phyloP scores from a whole-genome alignment of 345 rosid species.

The Euphorbia tirucalli region DNA sequence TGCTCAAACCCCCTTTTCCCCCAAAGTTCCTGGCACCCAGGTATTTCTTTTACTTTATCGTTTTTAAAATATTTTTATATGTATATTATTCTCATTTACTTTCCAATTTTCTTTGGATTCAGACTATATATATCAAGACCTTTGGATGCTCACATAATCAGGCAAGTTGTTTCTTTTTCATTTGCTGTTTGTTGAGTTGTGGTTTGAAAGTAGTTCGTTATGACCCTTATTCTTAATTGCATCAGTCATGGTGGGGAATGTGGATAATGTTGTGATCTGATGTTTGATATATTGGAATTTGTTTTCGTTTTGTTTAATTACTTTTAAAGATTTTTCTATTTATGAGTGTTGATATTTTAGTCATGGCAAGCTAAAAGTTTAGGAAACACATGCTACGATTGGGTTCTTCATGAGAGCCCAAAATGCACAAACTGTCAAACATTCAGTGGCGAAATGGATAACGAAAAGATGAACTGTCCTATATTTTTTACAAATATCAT shows the following conservation, averaged over 20 bases:
- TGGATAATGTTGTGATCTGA: too few relatives aligned
- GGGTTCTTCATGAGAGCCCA: neutral
- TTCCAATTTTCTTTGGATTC: slow-evolving; percentile 17
- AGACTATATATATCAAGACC: slow-evolving; percentile 81
- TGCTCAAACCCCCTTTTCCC: slow-evolving; percentile 35
- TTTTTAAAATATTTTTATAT: neutral
- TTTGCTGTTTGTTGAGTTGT: neutral
- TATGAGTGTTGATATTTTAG: neutral
- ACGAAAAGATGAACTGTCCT: neutral
- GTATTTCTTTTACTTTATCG: slow-evolving; percentile 27
- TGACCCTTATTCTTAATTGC: neutral
- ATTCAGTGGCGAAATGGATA: neutral
- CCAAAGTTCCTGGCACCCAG: slow-evolving; percentile 80
- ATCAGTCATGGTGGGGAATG: neutral
- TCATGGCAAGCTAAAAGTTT: neutral
- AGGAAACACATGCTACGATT: neutral
- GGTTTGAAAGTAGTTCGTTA: neutral
- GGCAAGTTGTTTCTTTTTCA: slow-evolving; percentile 40
- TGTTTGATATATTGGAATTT: neutral
- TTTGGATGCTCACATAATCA: slow-evolving; percentile 96
- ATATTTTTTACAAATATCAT: too few relatives aligned
- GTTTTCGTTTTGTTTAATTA: too few relatives aligned
- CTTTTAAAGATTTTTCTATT: neutral
- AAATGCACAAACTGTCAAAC: neutral
- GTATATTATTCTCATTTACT: neutral